Conservation (phyloP, 306 rosid genomes). For the Malus sylvestris region DNA sequence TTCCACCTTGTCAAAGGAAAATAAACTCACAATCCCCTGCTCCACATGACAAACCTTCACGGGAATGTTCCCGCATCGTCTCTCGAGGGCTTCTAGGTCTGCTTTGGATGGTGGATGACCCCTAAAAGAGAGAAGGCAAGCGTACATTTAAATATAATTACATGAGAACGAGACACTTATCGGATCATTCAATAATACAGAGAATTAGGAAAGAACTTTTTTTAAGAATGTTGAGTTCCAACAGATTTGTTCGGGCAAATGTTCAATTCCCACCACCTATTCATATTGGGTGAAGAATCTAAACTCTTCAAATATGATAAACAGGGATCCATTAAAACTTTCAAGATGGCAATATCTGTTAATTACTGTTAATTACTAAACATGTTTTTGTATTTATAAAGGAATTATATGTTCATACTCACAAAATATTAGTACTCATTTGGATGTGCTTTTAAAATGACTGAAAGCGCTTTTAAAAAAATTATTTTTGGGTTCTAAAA, state of each 20-base stretch:
- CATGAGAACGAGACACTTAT: neutral
- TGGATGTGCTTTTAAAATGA: too few species aligned
- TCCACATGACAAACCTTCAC: conserved; percentile 52
- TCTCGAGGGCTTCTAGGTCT: conserved; percentile 51
- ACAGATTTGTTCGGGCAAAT: neutral
- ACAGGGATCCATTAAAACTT: neutral
- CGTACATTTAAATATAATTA: neutral
- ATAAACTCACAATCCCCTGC: conserved; percentile 63
- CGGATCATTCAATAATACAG: neutral
- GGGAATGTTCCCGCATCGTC: conserved; percentile 48
- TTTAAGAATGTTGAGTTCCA: neutral
- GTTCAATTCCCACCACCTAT: neutral
- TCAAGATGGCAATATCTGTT: too few species aligned
- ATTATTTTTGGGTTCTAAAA: too few species aligned
- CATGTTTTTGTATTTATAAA: neutral
- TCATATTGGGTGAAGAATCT: neutral
- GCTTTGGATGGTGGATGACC: conserved; percentile 49
- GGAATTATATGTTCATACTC: neutral
- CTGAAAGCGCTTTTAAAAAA: too few species aligned
- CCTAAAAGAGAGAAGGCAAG: conserved; percentile 32
- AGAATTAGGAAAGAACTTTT: neutral
- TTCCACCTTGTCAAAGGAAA: conserved; percentile 57
- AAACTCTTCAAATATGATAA: neutral
- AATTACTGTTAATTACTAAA: neutral
- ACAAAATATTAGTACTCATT: neutral